Evolutionary conservation across 23 red algal species (phyloP).

Genomic region (Gracilaria domingensis): DNA sequence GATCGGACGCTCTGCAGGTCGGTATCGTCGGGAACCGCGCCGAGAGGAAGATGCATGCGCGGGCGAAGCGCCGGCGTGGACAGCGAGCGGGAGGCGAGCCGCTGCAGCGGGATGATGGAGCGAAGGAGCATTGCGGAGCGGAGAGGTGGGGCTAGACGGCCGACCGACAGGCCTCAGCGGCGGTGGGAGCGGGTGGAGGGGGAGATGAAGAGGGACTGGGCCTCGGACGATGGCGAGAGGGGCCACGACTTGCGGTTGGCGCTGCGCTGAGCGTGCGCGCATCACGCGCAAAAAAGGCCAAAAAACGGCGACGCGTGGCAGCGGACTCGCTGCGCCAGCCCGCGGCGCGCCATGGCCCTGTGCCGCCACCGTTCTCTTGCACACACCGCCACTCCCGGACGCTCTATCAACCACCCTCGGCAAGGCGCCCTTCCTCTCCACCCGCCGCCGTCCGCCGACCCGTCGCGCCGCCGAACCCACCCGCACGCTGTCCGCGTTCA

Average conservation of each 20-base stretch:
- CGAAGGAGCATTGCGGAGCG: slow-evolving; percentile 36
- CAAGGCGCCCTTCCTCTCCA: background rate
- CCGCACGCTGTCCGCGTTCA: slow-evolving; percentile 30
- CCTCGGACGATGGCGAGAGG: background rate
- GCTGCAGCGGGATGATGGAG: slow-evolving; percentile 9
- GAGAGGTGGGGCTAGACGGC: background rate
- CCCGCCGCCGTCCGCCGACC: background rate
- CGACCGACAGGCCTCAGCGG: background rate
- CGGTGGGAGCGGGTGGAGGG: background rate
- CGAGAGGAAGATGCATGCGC: slow-evolving; percentile 80
- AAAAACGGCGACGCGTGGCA: slow-evolving; percentile 17
- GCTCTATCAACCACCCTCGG: background rate
- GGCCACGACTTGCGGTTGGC: background rate
- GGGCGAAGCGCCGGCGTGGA: slow-evolving; percentile 29
- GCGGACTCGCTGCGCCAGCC: slow-evolving; percentile 14
- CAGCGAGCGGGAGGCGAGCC: slow-evolving; percentile 24
- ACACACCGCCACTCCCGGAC: background rate
- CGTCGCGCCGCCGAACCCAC: background rate
- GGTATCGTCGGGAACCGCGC: slow-evolving; percentile 71
- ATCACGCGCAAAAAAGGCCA: background rate
- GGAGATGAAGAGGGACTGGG: no score
- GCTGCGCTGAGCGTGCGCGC: background rate
- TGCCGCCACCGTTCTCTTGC: slow-evolving; percentile 22
- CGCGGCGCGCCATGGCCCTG: background rate
- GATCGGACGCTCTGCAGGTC: slow-evolving; percentile 62